Evolutionary conservation across 495 filamentous ascomycete species (phyloP).

Genomic region (Tuber microsphaerosporum): DNA sequence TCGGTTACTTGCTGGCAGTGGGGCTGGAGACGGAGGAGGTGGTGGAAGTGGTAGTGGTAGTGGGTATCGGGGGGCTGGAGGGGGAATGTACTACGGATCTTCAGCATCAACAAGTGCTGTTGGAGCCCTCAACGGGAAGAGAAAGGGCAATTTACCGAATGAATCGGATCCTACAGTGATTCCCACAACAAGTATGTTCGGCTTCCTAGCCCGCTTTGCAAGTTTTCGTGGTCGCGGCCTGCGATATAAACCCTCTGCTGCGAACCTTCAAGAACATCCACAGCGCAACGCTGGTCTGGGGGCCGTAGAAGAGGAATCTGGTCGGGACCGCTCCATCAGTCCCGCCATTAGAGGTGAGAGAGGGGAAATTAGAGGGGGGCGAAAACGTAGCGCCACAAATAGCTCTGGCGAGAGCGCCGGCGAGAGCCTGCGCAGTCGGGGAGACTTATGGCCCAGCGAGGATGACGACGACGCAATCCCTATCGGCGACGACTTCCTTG

Average conservation of each 20-base stretch:
- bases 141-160: slow-evolving; percentile 60
- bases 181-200: slow-evolving; percentile 74
- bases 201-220: slow-evolving; percentile 68
- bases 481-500: slow-evolving; percentile 82
- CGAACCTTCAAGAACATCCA: slow-evolving; percentile 85
- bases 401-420: slow-evolving; percentile 64
- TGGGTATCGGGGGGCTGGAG: slow-evolving; percentile 37
- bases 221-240: slow-evolving; percentile 79
- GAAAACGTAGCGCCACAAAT: slow-evolving; percentile 68
- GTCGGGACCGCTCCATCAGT: slow-evolving; percentile 30
- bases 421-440: slow-evolving; percentile 84
- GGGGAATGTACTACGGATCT: slow-evolving; percentile 36
- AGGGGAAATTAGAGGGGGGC: slow-evolving; percentile 45
- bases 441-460: slow-evolving; percentile 88
- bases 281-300: slow-evolving; percentile 68
- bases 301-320: slow-evolving; percentile 50
- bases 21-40: slow-evolving; percentile 43
- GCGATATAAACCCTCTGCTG: slow-evolving; percentile 82
- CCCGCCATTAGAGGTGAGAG: slow-evolving; percentile 25
- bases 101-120: slow-evolving; percentile 20
- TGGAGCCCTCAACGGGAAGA: slow-evolving; percentile 44
- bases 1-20: slow-evolving; percentile 70
- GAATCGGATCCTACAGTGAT: slow-evolving; percentile 81
- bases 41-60: slow-evolving; percentile 52
- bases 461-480: slow-evolving; percentile 89